Evolutionary conservation across 345 rosid species (phyloP), one percentile per base, ranked within the genome.

Genomic region (Toxicodendron radicans): DNA sequence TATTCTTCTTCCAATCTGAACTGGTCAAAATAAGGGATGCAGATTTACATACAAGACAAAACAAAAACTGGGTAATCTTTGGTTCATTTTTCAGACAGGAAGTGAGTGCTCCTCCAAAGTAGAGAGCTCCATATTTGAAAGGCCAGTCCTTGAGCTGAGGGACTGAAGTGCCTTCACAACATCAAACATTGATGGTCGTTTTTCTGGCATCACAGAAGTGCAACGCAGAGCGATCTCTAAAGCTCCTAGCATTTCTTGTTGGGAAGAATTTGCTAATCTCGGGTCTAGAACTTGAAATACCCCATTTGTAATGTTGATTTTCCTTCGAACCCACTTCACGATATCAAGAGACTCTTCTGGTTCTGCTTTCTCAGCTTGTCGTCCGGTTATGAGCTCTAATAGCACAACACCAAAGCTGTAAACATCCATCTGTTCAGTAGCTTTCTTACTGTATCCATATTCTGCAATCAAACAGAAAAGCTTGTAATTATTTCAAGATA

Each of bases 381-480:
- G 83, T 11, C 98, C 98, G 0, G 94, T 85, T 64, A 94, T 69
- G 69, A 94, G 97, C 80, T 94, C 98, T 45, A 94, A 70, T 24
- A 94, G 80, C 78, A 92, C 90, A 24, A 94, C 94, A 35, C 99
- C 99, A 41, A 84, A 92, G 85, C 97, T 85, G 87, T 95, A 92
- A 49, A 91, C 94, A 75, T 95, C 97, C 91, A 86, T 86, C 73
- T 89, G 87, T 75, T 91, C 97, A 0, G 90, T 91, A 62, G 97
- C 89, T 81, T 87, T 89, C 88, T 92, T 92, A 75, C 85, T 81
- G 83, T 89, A 88, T 70, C 83, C 86, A 64, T 72, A 76, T 80
- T 92, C 97, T 94, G 92, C 79, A 87, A 71, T 76, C 68, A 76
- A 65, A 64, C 65, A 76, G 64, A 58, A n/a, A 48, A 75, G 23